Conservation (phyloP, 2,329 filamentous ascomycete genomes). For the Colletotrichum agaves region DNA sequence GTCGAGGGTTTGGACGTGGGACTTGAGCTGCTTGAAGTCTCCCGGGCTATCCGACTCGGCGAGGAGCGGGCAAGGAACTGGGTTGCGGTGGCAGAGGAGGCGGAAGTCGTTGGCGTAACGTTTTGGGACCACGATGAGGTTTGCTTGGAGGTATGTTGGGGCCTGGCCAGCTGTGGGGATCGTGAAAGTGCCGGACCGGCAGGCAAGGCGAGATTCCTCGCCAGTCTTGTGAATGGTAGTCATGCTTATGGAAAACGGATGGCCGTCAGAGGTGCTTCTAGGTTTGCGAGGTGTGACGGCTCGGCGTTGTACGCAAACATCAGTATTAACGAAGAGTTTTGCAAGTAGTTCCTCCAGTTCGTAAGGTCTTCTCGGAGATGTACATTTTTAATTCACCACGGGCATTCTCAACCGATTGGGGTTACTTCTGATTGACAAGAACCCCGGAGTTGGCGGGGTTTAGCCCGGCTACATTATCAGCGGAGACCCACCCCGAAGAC, state of each 20-base stretch:
- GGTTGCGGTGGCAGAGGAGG: slow-evolving; percentile 68
- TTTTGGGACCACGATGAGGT: slow-evolving; percentile 69
- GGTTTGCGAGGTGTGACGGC: no score
- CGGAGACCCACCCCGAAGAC: slow-evolving; percentile 31
- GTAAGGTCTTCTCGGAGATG: no score
- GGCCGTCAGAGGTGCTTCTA: no score
- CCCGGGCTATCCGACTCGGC: slow-evolving; percentile 61
- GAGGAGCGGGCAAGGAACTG: slow-evolving; percentile 70
- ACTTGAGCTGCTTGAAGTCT: slow-evolving; percentile 51
- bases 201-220: slow-evolving; percentile 54
- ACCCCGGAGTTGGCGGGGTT: not conserved
- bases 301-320: no score
- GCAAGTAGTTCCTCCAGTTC: no score
- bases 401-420: no score
- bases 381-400: no score
- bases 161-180: slow-evolving; percentile 65
- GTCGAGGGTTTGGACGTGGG: slow-evolving; percentile 41
- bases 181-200: slow-evolving; percentile 52
- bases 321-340: no score
- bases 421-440: slow-evolving; percentile 1
- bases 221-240: slow-evolving; percentile 43
- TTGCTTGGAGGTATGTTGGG: slow-evolving; percentile 68
- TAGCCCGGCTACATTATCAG: not conserved
- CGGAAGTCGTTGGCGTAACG: slow-evolving; percentile 68
- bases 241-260: not conserved